These are phyloP conservation scores for Irpex lacteus DNA, from an alignment of 1,284 basidiomycete genomes.

Conservation along the genomic window DNA sequence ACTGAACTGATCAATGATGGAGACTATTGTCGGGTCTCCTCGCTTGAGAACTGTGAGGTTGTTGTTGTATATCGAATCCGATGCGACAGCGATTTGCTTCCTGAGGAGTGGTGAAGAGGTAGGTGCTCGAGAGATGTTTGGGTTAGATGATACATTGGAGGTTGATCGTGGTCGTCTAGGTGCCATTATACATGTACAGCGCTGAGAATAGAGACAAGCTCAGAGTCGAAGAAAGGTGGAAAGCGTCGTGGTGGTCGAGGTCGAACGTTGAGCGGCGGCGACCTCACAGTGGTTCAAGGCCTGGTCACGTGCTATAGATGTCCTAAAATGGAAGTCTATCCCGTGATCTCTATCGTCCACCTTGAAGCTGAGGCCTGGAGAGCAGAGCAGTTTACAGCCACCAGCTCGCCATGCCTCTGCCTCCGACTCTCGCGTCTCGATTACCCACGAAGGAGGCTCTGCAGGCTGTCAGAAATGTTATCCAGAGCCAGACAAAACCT, in stretches of 20 bases:
- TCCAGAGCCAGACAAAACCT: constrained; percentile 8
- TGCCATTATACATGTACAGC: constrained; percentile 20
- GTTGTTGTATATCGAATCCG: constrained; percentile 48
- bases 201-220: constrained; percentile 5
- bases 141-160: constrained; percentile 21
- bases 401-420: neutral
- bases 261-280: neutral
- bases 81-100: constrained; percentile 23
- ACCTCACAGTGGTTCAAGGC: too few species aligned
- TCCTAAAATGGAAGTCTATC: neutral
- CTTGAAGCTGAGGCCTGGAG: too few species aligned
- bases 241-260: neutral
- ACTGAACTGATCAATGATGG: constrained; percentile 82
- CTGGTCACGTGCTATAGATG: neutral
- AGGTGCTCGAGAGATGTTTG: constrained; percentile 20
- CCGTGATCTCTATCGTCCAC: too few species aligned
- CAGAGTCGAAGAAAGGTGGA: constrained; percentile 1
- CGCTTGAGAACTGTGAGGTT: constrained; percentile 84
- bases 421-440: neutral
- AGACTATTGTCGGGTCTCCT: constrained; percentile 75
- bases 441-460: constrained; percentile 8
- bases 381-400: too few species aligned
- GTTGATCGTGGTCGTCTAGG: constrained; percentile 27
- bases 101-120: constrained; percentile 24
- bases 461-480: constrained; percentile 12